Conservation (phyloP, 2,329 filamentous ascomycete species). For the Fusarium succisae region DNA sequence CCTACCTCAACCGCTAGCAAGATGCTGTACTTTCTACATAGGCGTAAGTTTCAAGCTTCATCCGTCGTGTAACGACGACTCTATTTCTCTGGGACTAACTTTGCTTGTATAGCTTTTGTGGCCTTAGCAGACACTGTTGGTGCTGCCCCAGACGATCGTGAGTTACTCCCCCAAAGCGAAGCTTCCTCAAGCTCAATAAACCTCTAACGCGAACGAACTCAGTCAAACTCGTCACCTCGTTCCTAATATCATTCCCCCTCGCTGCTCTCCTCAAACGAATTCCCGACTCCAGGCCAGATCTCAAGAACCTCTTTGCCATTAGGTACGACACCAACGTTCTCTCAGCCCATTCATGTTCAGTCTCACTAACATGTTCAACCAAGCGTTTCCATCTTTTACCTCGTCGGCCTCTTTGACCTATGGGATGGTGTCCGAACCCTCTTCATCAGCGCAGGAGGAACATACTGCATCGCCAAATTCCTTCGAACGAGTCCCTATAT, state of each 20-base stretch:
- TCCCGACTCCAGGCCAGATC: constrained; percentile 82
- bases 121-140: constrained; percentile 45
- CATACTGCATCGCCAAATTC: constrained; percentile 85
- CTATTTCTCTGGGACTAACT: constrained; percentile 23
- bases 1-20: neutral
- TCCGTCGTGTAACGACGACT: neutral
- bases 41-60: constrained; percentile 25
- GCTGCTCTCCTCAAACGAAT: constrained; percentile 89
- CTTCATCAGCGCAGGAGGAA: constrained; percentile 78
- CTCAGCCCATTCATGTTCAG: neutral
- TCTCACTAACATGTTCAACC: neutral
- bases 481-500: constrained; percentile 85
- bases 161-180: constrained; percentile 1
- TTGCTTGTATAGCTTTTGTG: constrained; percentile 46
- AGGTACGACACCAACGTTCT: constrained; percentile 56
- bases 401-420: constrained; percentile 91
- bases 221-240: constrained; percentile 95
- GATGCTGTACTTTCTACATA: constrained; percentile 35
- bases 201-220: constrained; percentile 25
- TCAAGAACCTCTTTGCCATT: constrained; percentile 91
- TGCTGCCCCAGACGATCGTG: constrained; percentile 52
- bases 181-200: neutral
- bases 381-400: constrained; percentile 86
- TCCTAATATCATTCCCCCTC: constrained; percentile 91
- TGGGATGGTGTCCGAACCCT: constrained; percentile 87